Conservation (phyloP, 768 basidiomycete genomes). For the Leccinum arenicola region DNA sequence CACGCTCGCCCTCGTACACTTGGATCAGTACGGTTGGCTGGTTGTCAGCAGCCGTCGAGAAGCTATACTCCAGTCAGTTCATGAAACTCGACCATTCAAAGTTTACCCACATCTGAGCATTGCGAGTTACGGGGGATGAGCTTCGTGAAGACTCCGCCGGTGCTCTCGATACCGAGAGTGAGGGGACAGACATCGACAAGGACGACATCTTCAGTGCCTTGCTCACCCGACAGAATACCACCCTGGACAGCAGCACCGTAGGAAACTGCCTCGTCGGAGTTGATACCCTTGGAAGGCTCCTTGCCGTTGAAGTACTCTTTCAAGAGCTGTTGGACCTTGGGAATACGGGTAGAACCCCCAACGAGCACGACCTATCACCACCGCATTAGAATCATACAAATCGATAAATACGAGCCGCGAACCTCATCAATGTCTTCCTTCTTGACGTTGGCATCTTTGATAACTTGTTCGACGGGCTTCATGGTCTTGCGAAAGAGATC, state of each 20-base stretch:
- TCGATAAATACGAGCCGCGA: conserved; percentile 9
- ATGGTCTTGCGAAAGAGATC: conserved; percentile 99
- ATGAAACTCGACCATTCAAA: neutral
- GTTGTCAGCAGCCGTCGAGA: conserved; percentile 85
- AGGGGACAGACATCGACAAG: conserved; percentile 97
- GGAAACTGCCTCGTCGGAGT: conserved; percentile 98
- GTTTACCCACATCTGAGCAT: conserved; percentile 76
- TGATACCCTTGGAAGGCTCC: conserved; percentile 97
- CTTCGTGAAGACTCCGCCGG: conserved; percentile 97
- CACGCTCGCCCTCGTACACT: conserved; percentile 96
- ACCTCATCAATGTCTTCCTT: conserved; percentile 96
- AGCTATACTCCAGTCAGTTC: conserved; percentile 33
- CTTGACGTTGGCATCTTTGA: conserved; percentile 97
- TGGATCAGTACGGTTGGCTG: conserved; percentile 96
- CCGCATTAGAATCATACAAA: neutral
- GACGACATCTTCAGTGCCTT: conserved; percentile 85
- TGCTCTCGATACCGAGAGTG: conserved; percentile 98
- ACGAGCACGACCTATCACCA: conserved; percentile 72
- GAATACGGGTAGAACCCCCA: conserved; percentile 98
- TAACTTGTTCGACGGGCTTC: conserved; percentile 98
- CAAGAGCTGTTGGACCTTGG: conserved; percentile 97
- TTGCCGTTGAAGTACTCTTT: conserved; percentile 97
- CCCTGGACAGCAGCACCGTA: conserved; percentile 99
- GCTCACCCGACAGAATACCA: conserved; percentile 95
- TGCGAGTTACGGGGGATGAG: conserved; percentile 96